A percentile compares a stretch with the other conserved stretches of the same genome.
Evolutionary conservation across 177 flowering plant species (phyloP).

Genomic region (Vitis hybrid): DNA sequence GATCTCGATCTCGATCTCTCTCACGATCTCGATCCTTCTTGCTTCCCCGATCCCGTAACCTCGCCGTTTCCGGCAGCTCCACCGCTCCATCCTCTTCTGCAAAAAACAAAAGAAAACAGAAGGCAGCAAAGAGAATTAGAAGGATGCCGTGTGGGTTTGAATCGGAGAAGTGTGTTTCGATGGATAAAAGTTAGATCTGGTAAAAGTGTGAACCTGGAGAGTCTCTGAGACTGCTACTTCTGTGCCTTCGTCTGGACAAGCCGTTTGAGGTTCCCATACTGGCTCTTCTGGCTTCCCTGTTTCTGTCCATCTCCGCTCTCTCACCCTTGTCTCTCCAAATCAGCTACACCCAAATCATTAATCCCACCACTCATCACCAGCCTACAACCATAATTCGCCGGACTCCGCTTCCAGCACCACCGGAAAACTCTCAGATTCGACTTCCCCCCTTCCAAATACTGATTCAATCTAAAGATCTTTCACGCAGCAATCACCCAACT

Average conservation of each 20-base stretch:
- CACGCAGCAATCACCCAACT: not conserved
- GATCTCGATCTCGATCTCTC: slow-evolving; percentile 40
- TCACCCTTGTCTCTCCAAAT: slow-evolving; percentile 15
- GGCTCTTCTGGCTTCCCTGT: slow-evolving; percentile 69
- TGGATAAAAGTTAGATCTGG: slow-evolving; percentile 28
- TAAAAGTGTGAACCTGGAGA: slow-evolving; percentile 68
- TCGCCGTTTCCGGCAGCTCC: slow-evolving; percentile 72
- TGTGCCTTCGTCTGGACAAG: slow-evolving; percentile 63
- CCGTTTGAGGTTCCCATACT: slow-evolving; percentile 69
- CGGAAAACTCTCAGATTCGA: not conserved
- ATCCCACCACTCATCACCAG: slow-evolving; percentile 21
- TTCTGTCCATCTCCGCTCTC: slow-evolving; percentile 68
- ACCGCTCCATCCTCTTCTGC: slow-evolving; percentile 75
- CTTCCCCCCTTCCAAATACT: not conserved
- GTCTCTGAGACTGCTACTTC: slow-evolving; percentile 72
- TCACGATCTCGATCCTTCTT: slow-evolving; percentile 28
- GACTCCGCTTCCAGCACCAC: not conserved
- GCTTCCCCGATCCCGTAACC: slow-evolving; percentile 72
- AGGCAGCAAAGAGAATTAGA: slow-evolving; percentile 11
- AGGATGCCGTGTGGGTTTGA: not conserved
- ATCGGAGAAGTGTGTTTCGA: not conserved
- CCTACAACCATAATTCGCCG: slow-evolving; percentile 20
- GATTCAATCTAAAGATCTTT: slow-evolving; percentile 14
- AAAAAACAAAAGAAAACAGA: slow-evolving; percentile 12
- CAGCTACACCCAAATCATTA: slow-evolving; percentile 8